Conservation (phyloP, 2,329 filamentous ascomycete genomes). For the Epichloe amarillans region DNA sequence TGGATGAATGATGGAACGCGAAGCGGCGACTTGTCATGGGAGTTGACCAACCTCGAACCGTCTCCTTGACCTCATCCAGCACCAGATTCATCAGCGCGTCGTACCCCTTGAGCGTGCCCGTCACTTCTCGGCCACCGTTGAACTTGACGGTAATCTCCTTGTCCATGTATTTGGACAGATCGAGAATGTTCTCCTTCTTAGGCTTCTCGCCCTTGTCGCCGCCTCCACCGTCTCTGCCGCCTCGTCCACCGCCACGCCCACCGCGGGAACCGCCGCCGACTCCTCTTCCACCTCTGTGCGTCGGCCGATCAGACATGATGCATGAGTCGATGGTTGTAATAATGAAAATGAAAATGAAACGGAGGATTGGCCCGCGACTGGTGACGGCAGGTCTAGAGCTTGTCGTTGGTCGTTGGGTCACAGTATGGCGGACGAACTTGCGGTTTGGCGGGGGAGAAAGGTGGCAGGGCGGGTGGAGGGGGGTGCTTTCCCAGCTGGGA, state of each 20-base stretch:
- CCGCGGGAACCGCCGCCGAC: slow-evolving; percentile 24
- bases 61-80: slow-evolving; percentile 84
- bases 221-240: slow-evolving; percentile 31
- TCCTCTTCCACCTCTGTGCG: slow-evolving; percentile 30
- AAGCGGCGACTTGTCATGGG: background rate
- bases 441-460: background rate
- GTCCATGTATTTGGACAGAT: slow-evolving; percentile 92
- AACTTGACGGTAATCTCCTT: slow-evolving; percentile 94
- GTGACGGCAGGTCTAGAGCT: background rate
- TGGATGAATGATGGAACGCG: too few species aligned
- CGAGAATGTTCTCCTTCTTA: slow-evolving; percentile 98
- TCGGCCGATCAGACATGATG: slow-evolving; percentile 38
- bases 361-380: background rate
- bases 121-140: slow-evolving; percentile 84
- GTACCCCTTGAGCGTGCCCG: slow-evolving; percentile 83
- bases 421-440: background rate
- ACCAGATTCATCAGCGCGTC: slow-evolving; percentile 98
- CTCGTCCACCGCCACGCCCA: slow-evolving; percentile 23
- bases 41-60: slow-evolving; percentile 57
- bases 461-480: slow-evolving; percentile 2
- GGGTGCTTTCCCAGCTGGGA: background rate
- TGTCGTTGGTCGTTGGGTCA: background rate
- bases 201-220: slow-evolving; percentile 54
- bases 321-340: slow-evolving; percentile 9
- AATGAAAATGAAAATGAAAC: too few species aligned